A percentile compares a stretch with the other conserved stretches of the same genome.
phyloP scores from a whole-genome alignment of 805 yeast genomes.

The Barnettozyma pratensis region DNA sequence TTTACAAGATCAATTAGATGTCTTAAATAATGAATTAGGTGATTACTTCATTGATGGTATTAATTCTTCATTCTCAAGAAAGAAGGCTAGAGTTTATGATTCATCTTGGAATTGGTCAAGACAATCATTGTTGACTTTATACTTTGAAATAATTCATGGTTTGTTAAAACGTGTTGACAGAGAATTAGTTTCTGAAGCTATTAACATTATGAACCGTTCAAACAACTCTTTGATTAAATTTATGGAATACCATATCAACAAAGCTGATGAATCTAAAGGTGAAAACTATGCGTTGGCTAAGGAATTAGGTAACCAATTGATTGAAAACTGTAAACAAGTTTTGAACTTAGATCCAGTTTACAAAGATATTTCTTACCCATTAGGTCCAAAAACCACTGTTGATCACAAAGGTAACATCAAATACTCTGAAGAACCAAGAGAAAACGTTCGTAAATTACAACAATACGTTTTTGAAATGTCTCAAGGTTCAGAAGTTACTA shows the following conservation, averaged over 20 bases:
- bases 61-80: constrained; percentile 80
- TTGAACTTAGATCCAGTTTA: constrained; percentile 78
- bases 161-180: constrained; percentile 85
- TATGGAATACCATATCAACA: constrained; percentile 76
- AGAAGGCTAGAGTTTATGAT: constrained; percentile 94
- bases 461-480: constrained; percentile 97
- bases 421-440: constrained; percentile 82
- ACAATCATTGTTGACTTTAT: constrained; percentile 91
- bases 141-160: constrained; percentile 94
- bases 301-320: constrained; percentile 84
- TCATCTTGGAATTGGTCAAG: constrained; percentile 99
- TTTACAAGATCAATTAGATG: constrained; percentile 85
- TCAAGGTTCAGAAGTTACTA: constrained; percentile 83
- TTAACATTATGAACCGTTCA: constrained; percentile 95
- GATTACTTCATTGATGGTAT: constrained; percentile 92
- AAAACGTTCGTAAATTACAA: constrained; percentile 89
- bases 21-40: constrained; percentile 70
- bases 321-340: constrained; percentile 92
- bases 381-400: constrained; percentile 89
- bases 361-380: constrained; percentile 91
- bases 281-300: constrained; percentile 90
- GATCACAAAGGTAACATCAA: constrained; percentile 83
- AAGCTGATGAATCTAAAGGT: constrained; percentile 74
- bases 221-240: constrained; percentile 89
- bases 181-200: constrained; percentile 94